phyloP scores from a whole-genome alignment of 768 basidiomycete genomes.

The Podaxis rugospora region DNA sequence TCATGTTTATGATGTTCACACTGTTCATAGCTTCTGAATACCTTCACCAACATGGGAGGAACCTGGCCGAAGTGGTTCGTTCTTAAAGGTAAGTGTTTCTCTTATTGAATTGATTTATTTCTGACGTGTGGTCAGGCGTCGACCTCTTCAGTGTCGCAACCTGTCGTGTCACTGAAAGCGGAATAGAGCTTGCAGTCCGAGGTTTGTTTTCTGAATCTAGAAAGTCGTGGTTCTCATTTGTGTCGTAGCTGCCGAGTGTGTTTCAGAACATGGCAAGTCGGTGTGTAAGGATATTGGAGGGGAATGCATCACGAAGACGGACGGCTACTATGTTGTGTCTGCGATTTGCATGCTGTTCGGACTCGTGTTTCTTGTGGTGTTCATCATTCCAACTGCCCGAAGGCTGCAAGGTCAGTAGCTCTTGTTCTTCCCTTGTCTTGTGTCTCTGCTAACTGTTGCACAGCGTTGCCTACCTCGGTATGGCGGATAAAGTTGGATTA shows the following conservation, averaged over 20 bases:
- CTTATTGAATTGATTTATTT: slow-evolving; percentile 11
- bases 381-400: slow-evolving; percentile 80
- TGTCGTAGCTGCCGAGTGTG: slow-evolving; percentile 73
- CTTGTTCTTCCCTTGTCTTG: neutral
- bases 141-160: slow-evolving; percentile 84
- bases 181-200: slow-evolving; percentile 46
- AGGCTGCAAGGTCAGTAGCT: slow-evolving; percentile 73
- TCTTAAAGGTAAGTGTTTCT: slow-evolving; percentile 59
- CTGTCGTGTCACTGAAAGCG: slow-evolving; percentile 66
- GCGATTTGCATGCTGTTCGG: slow-evolving; percentile 77
- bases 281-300: slow-evolving; percentile 74
- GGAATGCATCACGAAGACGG: slow-evolving; percentile 74
- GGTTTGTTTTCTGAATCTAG: slow-evolving; percentile 32
- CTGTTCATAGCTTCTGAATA: slow-evolving; percentile 74
- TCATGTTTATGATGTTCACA: slow-evolving; percentile 3
- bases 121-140: slow-evolving; percentile 48
- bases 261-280: slow-evolving; percentile 86
- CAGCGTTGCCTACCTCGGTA: slow-evolving; percentile 63
- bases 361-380: slow-evolving; percentile 64
- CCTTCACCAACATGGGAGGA: slow-evolving; percentile 93
- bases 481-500: slow-evolving; percentile 63
- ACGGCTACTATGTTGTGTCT: slow-evolving; percentile 90
- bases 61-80: slow-evolving; percentile 98
- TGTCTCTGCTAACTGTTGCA: slow-evolving; percentile 10
- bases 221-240: slow-evolving; percentile 12